Base-by-base conservation (phyloP, 306 rosid species). In the Leucaena leucocephala region DNA sequence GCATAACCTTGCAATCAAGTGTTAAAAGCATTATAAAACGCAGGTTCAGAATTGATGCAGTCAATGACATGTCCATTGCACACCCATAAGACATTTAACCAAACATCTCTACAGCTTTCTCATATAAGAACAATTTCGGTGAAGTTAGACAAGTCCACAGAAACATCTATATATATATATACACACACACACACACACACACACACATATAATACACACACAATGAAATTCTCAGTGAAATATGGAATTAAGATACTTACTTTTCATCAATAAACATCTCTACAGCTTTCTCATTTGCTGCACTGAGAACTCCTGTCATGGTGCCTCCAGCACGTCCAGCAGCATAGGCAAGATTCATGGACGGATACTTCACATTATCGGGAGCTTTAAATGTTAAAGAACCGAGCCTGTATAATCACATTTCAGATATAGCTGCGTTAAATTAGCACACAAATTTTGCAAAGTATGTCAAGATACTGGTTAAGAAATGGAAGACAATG, bases 261-360 rank as follows among this genome's bases (percentile, higher is more conserved):
- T 91, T 93, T 62, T 91, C 98, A 72, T 89, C 91, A 19, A 96
- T 91, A 73, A 96, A 96, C 99, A 96, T 77, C 80, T 93, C 99
- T 22, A 96, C 99, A 33, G 99, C 99, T 83, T 93, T 96, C 88
- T 96, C 99, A 83, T 96, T 96, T 49, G 99, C 99, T 71, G 99
- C 99, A 83, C 99, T 95, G 13, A 95, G 97, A 82, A 95, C 99
- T 77, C 99, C 99, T 11, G 99, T 95, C 99, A 95, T 95, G 61
- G 98, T 93, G 76, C 99, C 99, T 43, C 99, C 99, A 2, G 99
- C 94, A 19, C 98, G 97, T 40, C 99, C 99, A 34, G 99, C 99
- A 80, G 97, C 87, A 68, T 91, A 95, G 43, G 99, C 97, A 76
- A 95, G 97, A 82, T 93, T 91, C 98, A 95, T 85, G 14, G 99